Evolutionary conservation across 2,329 filamentous ascomycete genomes (phyloP).

Genomic region (Biscogniauxia marginata): DNA sequence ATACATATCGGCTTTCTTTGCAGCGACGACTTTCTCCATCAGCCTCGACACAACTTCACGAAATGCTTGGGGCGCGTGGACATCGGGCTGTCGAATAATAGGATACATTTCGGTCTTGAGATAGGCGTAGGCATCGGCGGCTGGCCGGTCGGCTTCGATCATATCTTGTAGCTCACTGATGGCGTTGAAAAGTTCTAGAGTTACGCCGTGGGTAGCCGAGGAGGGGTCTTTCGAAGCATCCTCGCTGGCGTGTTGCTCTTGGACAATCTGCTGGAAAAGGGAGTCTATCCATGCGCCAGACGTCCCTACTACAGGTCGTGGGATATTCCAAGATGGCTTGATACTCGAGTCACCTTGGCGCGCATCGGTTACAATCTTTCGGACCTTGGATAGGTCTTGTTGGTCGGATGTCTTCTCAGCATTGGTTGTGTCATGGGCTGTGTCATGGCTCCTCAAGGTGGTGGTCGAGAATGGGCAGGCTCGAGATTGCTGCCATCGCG

Average conservation of each 20-base stretch:
- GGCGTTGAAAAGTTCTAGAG: constrained; percentile 24
- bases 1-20: constrained; percentile 33
- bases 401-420: background rate
- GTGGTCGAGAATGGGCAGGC: constrained; percentile 21
- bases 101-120: constrained; percentile 32
- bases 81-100: constrained; percentile 21
- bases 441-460: constrained; percentile 10
- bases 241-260: constrained; percentile 16
- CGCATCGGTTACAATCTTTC: background rate
- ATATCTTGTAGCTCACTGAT: constrained; percentile 31
- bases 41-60: constrained; percentile 28
- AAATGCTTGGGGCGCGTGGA: constrained; percentile 33
- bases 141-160: constrained; percentile 29
- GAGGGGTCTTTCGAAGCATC: background rate
- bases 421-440: constrained; percentile 2
- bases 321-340: background rate
- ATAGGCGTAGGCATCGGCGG: constrained; percentile 22
- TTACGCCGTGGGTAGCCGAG: background rate
- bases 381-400: background rate
- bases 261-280: constrained; percentile 30
- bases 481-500: constrained; percentile 21
- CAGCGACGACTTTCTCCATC: constrained; percentile 31
- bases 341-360: background rate
- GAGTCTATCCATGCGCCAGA: constrained; percentile 20
- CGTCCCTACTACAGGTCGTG: background rate